phyloP scores from a whole-genome alignment of 2,329 filamentous ascomycete genomes.

The Fusarium sulawesiense region DNA sequence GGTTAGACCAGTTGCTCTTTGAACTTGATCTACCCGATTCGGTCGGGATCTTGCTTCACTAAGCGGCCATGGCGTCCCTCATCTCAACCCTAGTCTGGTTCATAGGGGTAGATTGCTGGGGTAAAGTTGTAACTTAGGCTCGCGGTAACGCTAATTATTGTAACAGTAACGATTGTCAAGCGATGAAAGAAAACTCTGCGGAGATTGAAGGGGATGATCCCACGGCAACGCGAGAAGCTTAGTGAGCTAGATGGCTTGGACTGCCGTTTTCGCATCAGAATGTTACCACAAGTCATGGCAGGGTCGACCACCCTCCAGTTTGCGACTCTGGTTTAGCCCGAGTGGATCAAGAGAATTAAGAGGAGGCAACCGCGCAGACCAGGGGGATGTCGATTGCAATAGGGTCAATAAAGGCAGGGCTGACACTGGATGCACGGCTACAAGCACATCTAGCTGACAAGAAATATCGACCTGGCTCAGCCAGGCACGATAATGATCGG shows the following conservation, averaged over 20 bases:
- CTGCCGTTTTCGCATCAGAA: slow-evolving; percentile 37
- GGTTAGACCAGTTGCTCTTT: slow-evolving; percentile 25
- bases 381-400: slow-evolving; percentile 28
- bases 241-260: slow-evolving; percentile 33
- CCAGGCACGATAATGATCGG: slow-evolving; percentile 46
- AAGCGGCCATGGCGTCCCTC: slow-evolving; percentile 24
- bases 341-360: slow-evolving; percentile 28
- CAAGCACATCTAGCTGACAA: slow-evolving; percentile 38
- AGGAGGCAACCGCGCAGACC: slow-evolving; percentile 32
- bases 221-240: slow-evolving; percentile 38
- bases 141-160: slow-evolving; percentile 43
- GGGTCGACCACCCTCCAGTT: slow-evolving; percentile 29
- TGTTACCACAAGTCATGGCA: slow-evolving; percentile 33
- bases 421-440: slow-evolving; percentile 48
- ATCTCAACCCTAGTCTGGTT: slow-evolving; percentile 29
- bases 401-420: slow-evolving; percentile 43
- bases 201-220: slow-evolving; percentile 40
- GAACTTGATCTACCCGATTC: slow-evolving; percentile 38
- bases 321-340: slow-evolving; percentile 23
- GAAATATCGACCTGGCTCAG: slow-evolving; percentile 40
- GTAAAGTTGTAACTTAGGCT: slow-evolving; percentile 20
- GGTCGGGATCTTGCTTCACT: slow-evolving; percentile 39
- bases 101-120: slow-evolving; percentile 23
- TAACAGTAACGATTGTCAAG: slow-evolving; percentile 70
- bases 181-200: slow-evolving; percentile 65